phyloP scores from a whole-genome alignment of 306 rosid genomes.

The Dryas alaskensis region DNA sequence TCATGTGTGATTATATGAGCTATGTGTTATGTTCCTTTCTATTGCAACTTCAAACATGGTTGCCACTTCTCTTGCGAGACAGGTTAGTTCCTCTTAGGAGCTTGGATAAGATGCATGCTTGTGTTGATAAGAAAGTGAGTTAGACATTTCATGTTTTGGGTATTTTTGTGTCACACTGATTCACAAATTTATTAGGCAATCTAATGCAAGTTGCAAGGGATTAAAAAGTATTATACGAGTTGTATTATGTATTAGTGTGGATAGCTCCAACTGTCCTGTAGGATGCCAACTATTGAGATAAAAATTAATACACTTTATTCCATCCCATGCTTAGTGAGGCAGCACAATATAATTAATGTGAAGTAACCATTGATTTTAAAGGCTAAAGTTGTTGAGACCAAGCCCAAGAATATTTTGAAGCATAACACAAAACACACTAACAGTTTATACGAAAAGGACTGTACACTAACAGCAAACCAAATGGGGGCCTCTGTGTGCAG shows the following conservation, averaged over 20 bases:
- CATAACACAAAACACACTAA: not conserved
- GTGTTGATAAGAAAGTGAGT: not conserved
- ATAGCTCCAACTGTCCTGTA: not conserved
- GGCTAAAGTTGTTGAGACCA: not conserved
- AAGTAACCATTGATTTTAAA: not conserved
- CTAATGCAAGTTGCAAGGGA: not conserved
- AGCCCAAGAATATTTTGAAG: not conserved
- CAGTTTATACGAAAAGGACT: not conserved
- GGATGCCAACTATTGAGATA: not conserved
- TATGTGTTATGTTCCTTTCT: constrained; percentile 84
- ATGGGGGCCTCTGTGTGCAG: too few species aligned
- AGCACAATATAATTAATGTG: not conserved
- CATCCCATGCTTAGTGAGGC: not conserved
- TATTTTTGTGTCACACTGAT: not conserved
- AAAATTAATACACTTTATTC: not conserved
- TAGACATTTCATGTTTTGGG: not conserved
- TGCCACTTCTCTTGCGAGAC: constrained; percentile 82
- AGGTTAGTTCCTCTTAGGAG: constrained; percentile 40
- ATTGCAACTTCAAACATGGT: constrained; percentile 95
- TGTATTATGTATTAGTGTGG: too few species aligned
- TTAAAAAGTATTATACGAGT: not conserved
- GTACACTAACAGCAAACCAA: not conserved
- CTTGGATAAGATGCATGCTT: not conserved
- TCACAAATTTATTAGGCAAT: not conserved
- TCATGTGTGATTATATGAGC: constrained; percentile 76